Base-by-base conservation (phyloP, 257 asterid genomes). In the Solanum paucissectum region DNA sequence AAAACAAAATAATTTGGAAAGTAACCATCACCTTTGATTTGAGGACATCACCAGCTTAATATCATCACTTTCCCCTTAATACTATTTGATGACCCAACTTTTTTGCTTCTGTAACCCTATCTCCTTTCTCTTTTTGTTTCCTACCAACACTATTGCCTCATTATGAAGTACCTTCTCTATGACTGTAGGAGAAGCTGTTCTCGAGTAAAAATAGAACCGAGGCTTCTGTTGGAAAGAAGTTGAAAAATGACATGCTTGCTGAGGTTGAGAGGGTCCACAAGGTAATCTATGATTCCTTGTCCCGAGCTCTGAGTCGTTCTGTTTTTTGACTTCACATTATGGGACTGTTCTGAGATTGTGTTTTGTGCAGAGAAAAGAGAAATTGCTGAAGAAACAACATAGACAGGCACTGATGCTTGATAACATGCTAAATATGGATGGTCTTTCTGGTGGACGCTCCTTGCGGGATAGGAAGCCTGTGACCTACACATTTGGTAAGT, bases 381-480 rank as follows among this genome's bases (percentile, higher is more conserved):
- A 89, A 91, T 88, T 92, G 90, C 83, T 97, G 89, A 96, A 94
- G 94, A 96, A 95, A 88, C 99, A 96, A 76, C 99, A 96, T 84
- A 94, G 98, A 88, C 95, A 96, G 89, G 98, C 98, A 64, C 97
- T 96, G 88, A 91, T 96, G 97, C 98, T 96, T 79, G 97, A 96
- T 87, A 92, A 87, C 91, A 92, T 95, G 95, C 89, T 96, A 83
- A 87, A 93, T 87, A 86, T 94, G 88, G 98, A 96, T 85, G 98
- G 96, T 44, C 90, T 96, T 86, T 92, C 91, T 87, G 90, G 90
- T 66, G 98, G 99, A 14, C 97, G 98, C 76, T 93, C 98, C 88
- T 98, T 95, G 42, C 99, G 98, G 85, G 98, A 95, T 92, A 92
- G 98, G 92, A 95, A 96, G 88, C 99, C 94, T 5, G 98, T 95